Evolutionary conservation across 371 early-diverging fungal genomes (phyloP).

Genomic region (Capniomyces stellatus): DNA sequence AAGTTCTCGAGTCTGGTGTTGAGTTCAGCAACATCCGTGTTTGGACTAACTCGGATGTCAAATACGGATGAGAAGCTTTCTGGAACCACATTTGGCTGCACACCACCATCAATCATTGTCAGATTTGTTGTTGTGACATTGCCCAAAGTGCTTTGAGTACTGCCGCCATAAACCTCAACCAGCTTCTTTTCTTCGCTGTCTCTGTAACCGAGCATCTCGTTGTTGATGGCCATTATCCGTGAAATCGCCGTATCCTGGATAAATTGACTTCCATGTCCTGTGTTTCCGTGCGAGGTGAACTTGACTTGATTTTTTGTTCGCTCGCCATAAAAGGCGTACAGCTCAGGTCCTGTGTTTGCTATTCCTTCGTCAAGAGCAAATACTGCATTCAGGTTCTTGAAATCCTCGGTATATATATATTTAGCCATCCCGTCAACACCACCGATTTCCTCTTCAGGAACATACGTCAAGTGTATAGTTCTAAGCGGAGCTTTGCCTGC

Average conservation of each 20-base stretch:
- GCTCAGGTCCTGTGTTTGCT: constrained; percentile 33
- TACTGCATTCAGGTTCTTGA: constrained; percentile 43
- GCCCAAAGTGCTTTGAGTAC: constrained; percentile 31
- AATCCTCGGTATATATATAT: constrained; percentile 37
- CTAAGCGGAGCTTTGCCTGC: constrained; percentile 31
- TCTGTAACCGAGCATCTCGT: constrained; percentile 36
- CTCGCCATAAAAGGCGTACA: constrained; percentile 61
- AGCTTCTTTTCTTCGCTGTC: constrained; percentile 28
- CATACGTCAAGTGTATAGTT: constrained; percentile 48
- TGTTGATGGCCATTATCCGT: constrained; percentile 35
- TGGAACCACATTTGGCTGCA: constrained; percentile 49
- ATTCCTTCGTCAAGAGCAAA: constrained; percentile 66
- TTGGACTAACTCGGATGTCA: constrained; percentile 52
- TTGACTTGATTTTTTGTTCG: constrained; percentile 39
- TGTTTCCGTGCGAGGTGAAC: constrained; percentile 32
- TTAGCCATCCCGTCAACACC: constrained; percentile 51
- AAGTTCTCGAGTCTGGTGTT: constrained; percentile 28
- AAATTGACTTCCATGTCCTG: constrained; percentile 65
- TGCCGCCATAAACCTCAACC: constrained; percentile 8
- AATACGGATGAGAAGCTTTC: constrained; percentile 35
- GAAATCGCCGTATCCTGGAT: constrained; percentile 41
- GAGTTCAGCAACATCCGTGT: constrained; percentile 34
- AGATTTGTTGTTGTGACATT: constrained; percentile 60
- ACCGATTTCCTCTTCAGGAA: constrained; percentile 72
- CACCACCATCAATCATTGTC: constrained; percentile 37